phyloP scores from a whole-genome alignment of 2,329 filamentous ascomycete genomes.

The Hymenoscyphus fructigenus region DNA sequence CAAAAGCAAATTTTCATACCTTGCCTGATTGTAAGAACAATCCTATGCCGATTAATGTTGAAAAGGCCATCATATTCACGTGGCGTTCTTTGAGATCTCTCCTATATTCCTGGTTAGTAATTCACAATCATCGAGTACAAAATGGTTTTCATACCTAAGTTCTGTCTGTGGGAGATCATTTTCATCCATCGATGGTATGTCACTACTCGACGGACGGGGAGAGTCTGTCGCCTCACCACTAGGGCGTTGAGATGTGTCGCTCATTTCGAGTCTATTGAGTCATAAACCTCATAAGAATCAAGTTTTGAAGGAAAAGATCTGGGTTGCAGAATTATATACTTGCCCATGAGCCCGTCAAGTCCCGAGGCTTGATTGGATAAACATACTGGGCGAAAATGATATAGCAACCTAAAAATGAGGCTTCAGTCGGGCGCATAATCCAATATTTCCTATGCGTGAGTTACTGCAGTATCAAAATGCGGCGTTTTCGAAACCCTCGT shows the following conservation, averaged over 20 bases:
- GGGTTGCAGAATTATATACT: not conserved
- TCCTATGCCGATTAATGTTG: slow-evolving; percentile 45
- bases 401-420: not conserved
- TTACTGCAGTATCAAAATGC: not conserved
- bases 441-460: not conserved
- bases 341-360: not conserved
- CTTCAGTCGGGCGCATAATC: not conserved
- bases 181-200: not conserved
- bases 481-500: not conserved
- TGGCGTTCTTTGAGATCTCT: slow-evolving; percentile 41
- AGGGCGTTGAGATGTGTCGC: not conserved
- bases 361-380: not conserved
- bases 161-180: slow-evolving; percentile 12
- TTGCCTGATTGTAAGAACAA: slow-evolving; percentile 47
- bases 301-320: not conserved
- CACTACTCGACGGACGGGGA: not conserved
- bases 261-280: not conserved
- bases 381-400: not conserved
- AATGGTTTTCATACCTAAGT: slow-evolving; percentile 5
- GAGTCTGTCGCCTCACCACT: not conserved
- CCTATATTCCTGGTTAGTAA: slow-evolving; percentile 3
- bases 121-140: not conserved
- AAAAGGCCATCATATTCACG: slow-evolving; percentile 45
- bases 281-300: not conserved
- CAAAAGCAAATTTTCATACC: not conserved